A percentile compares a stretch with the other conserved stretches of the same genome.
phyloP scores from a whole-genome alignment of 1,284 basidiomycete species.

The Cryptococcus sp. region DNA sequence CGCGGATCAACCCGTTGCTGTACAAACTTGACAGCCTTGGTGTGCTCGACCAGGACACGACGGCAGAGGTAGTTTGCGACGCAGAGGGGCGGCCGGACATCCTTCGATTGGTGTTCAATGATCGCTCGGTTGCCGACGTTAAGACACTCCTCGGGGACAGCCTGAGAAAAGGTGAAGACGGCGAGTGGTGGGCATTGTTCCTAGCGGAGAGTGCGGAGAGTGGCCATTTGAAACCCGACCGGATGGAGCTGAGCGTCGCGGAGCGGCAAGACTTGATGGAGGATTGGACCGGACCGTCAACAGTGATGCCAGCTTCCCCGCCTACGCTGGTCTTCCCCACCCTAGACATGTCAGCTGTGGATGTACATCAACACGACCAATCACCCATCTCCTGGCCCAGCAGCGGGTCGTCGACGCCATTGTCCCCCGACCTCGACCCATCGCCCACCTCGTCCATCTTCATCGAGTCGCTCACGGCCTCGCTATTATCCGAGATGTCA shows the following conservation, averaged over 20 bases:
- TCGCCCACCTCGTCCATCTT: conserved; percentile 4
- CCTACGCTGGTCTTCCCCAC: conserved; percentile 35
- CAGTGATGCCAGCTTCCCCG: neutral
- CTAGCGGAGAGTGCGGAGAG: conserved; percentile 6
- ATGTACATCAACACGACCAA: conserved; percentile 2
- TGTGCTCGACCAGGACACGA: conserved; percentile 18
- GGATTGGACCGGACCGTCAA: conserved; percentile 17
- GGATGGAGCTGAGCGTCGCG: conserved; percentile 15
- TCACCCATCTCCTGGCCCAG: conserved; percentile 2
- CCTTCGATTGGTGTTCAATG: conserved; percentile 34
- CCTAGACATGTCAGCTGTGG: conserved; percentile 24
- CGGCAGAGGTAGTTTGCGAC: conserved; percentile 21
- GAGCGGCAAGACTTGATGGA: conserved; percentile 30
- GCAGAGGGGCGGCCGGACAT: conserved; percentile 35
- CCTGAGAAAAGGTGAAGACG: conserved; percentile 24
- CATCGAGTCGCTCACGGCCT: conserved; percentile 11
- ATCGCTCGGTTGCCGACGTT: conserved; percentile 35
- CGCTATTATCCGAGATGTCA: conserved; percentile 12
- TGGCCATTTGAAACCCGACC: neutral
- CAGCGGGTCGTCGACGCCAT: neutral
- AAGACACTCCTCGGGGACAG: conserved; percentile 34
- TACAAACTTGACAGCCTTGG: conserved; percentile 40
- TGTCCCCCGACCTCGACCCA: neutral
- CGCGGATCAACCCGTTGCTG: conserved; percentile 38
- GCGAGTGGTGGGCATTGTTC: conserved; percentile 32